Conservation (phyloP, 352 stramenopile species). For the Globisporangium apiculatum region DNA sequence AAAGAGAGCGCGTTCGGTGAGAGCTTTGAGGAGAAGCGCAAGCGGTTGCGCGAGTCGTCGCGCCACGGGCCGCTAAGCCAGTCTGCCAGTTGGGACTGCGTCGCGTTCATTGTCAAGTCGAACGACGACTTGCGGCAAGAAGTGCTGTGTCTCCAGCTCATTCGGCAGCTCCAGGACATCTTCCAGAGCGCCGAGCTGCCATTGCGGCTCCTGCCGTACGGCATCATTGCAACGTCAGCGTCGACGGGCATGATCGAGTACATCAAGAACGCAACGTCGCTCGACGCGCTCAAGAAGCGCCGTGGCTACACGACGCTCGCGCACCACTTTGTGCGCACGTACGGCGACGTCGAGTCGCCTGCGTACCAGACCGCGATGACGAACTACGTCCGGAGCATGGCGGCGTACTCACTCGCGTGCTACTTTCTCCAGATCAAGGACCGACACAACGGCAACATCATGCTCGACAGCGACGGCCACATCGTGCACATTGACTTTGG, state of each 20-base stretch:
- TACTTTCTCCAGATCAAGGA: conserved; percentile 99
- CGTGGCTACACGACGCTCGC: conserved; percentile 81
- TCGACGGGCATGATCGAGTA: conserved; percentile 96
- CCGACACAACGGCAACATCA: conserved; percentile 99
- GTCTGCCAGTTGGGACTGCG: conserved; percentile 53
- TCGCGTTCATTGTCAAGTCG: conserved; percentile 96
- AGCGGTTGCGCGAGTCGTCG: conserved; percentile 54
- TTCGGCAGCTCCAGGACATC: conserved; percentile 93
- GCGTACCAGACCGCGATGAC: conserved; percentile 92
- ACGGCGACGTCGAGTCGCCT: conserved; percentile 74
- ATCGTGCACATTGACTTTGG: conserved; percentile 99
- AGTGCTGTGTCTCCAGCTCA: conserved; percentile 96
- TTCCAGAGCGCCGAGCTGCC: conserved; percentile 93
- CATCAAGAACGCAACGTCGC: conserved; percentile 95
- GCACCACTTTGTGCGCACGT: conserved; percentile 90
- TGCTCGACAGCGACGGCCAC: conserved; percentile 96
- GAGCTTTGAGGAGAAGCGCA: conserved; percentile 74
- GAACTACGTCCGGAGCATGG: conserved; percentile 96
- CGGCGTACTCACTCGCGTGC: conserved; percentile 96
- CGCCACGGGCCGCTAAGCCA: conserved; percentile 23
- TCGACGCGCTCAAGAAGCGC: conserved; percentile 94
- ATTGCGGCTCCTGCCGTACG: conserved; percentile 93
- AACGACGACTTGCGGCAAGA: conserved; percentile 98
- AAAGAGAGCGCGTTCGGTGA: conserved; percentile 79
- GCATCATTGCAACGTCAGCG: conserved; percentile 93